These are phyloP conservation scores for Aspergillus fumigatiaffinis DNA, from an alignment of 2,329 filamentous ascomycete species.

Conservation along the genomic window DNA sequence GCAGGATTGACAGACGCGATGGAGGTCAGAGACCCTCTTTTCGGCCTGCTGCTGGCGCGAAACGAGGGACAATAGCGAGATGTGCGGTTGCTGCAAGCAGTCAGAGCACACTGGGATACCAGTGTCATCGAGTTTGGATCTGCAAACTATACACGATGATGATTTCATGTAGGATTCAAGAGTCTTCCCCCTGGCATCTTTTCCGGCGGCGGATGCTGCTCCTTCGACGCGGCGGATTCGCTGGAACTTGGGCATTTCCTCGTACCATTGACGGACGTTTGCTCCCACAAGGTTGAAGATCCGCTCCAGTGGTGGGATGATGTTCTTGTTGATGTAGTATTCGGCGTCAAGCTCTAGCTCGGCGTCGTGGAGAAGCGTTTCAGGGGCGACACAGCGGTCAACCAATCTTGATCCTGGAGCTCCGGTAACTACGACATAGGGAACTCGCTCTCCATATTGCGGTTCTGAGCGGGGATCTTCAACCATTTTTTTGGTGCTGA, in stretches of 20 bases:
- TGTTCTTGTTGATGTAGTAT: constrained; percentile 94
- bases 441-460: constrained; percentile 91
- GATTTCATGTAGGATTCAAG: constrained; percentile 92
- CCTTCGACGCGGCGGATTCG: constrained; percentile 63
- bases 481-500: constrained; percentile 82
- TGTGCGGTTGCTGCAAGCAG: constrained; percentile 41
- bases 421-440: constrained; percentile 88
- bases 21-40: constrained; percentile 59
- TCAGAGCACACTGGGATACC: constrained; percentile 40
- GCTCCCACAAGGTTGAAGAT: constrained; percentile 96
- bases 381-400: constrained; percentile 85
- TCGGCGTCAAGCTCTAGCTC: constrained; percentile 83
- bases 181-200: constrained; percentile 57
- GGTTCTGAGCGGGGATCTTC: constrained; percentile 82
- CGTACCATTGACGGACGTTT: constrained; percentile 86
- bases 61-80: constrained; percentile 63
- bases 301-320: constrained; percentile 90
- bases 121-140: constrained; percentile 50
- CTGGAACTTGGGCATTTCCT: constrained; percentile 92
- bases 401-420: constrained; percentile 80
- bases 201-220: constrained; percentile 25
- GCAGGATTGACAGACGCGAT: constrained; percentile 74
- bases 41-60: constrained; percentile 61
- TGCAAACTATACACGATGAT: constrained; percentile 74
- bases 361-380: constrained; percentile 71